Evolutionary conservation across 768 basidiomycete species (phyloP).

Genomic region (Termitomyces sp.): DNA sequence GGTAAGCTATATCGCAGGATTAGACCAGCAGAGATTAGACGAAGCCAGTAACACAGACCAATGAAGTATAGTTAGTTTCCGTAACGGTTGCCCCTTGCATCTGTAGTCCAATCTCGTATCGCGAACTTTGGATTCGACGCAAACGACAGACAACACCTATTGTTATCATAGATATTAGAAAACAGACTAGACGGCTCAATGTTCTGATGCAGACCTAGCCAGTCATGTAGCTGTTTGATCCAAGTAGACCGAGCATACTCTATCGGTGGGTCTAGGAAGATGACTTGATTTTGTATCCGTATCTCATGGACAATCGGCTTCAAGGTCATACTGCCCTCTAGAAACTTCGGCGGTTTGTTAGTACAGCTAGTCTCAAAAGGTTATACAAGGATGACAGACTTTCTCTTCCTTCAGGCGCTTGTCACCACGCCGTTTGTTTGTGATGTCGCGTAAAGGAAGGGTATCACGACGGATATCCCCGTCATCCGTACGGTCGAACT

Average conservation of each 20-base stretch:
- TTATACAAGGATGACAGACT: conserved; percentile 33
- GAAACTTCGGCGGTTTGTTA: conserved; percentile 38
- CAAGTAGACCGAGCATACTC: conserved; percentile 89
- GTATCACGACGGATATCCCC: conserved; percentile 55
- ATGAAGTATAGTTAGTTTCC: conserved; percentile 79
- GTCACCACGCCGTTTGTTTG: conserved; percentile 65
- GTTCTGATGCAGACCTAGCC: conserved; percentile 56
- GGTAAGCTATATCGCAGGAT: conserved; percentile 51
- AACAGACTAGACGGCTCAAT: too few species aligned
- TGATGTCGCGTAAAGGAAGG: conserved; percentile 46
- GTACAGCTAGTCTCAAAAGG: background rate
- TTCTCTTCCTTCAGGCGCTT: conserved; percentile 79
- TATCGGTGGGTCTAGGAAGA: conserved; percentile 97
- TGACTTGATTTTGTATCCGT: conserved; percentile 97
- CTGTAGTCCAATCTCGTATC: conserved; percentile 95
- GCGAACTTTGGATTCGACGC: conserved; percentile 86
- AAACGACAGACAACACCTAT: conserved; percentile 84
- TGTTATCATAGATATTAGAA: background rate
- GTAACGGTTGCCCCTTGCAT: conserved; percentile 66
- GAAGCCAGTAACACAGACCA: conserved; percentile 46
- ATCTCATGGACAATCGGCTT: conserved; percentile 94
- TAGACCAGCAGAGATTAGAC: background rate
- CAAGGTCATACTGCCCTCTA: conserved; percentile 72
- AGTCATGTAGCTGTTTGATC: conserved; percentile 86
- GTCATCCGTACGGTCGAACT: conserved; percentile 79